A percentile compares a stretch with the other conserved stretches of the same genome.
These are phyloP conservation scores for Isochrysis galbana DNA, from an alignment of 78 protist species.

Conservation along the genomic window DNA sequence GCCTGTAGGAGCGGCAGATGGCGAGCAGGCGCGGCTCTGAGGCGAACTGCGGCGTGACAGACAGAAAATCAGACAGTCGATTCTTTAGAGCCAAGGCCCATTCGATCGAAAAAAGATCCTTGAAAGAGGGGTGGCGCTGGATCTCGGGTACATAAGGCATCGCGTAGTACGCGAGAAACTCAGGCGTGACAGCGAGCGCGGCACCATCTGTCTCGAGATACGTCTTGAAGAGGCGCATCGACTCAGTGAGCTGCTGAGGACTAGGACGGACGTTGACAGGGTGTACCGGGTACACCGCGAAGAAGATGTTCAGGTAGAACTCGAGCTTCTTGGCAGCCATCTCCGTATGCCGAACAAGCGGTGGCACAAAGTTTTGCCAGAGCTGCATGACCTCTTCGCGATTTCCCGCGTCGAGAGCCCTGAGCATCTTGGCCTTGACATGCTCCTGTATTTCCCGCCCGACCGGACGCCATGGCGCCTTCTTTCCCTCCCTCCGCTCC, in stretches of 20 bases:
- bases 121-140: conserved; percentile 29
- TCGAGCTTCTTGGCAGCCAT: not conserved
- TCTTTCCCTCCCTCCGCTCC: not conserved
- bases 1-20: not conserved
- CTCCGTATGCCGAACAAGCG: not conserved
- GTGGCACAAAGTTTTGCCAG: not conserved
- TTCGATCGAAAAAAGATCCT: not conserved
- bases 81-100: not conserved
- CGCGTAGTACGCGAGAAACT: conserved; percentile 42
- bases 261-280: not conserved
- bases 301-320: conserved; percentile 11
- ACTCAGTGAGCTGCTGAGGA: not conserved
- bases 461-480: not conserved
- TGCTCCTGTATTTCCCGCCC: not conserved
- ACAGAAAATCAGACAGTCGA: not conserved
- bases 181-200: conserved; percentile 3
- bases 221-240: not conserved
- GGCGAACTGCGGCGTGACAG: not conserved
- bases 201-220: conserved; percentile 23
- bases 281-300: conserved; percentile 7
- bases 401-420: not conserved
- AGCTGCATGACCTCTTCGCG: not conserved
- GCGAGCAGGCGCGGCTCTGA: not conserved
- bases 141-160: conserved; percentile 23
- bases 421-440: not conserved